A percentile compares a stretch with the other conserved stretches of the same genome.
Conservation (phyloP, 495 filamentous ascomycete genomes). For the Endocarpon pusillum region DNA sequence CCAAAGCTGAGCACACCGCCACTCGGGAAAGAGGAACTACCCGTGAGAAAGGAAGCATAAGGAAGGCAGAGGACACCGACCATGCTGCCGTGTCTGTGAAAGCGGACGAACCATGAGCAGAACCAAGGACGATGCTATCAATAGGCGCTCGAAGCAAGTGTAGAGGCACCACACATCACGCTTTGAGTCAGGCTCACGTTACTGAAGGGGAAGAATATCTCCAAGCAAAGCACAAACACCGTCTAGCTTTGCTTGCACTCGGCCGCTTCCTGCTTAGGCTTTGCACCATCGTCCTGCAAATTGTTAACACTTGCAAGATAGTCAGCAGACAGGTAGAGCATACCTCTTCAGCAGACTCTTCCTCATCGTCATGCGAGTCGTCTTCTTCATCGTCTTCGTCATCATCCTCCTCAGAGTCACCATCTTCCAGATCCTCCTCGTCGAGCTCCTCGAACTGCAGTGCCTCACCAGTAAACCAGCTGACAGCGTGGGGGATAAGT, state of each 20-base stretch:
- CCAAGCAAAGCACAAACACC: conserved; percentile 2
- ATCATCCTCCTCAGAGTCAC: conserved; percentile 77
- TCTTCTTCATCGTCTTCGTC: conserved; percentile 80
- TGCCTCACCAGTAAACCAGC: conserved; percentile 99
- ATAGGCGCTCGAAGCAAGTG: no score
- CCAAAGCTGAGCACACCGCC: no score
- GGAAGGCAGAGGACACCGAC: no score
- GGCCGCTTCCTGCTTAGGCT: conserved; percentile 96
- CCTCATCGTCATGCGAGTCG: conserved; percentile 72
- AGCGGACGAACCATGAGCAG: no score
- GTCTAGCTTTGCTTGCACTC: conserved; percentile 99
- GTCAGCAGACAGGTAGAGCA: conserved; percentile 2
- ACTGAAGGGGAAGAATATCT: no score
- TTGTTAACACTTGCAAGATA: conserved; percentile 19
- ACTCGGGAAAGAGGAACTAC: no score
- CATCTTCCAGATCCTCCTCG: conserved; percentile 69
- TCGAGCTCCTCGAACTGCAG: conserved; percentile 91
- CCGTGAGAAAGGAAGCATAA: no score
- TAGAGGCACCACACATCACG: no score
- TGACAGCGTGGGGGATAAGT: conserved; percentile 92
- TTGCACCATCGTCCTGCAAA: conserved; percentile 71
- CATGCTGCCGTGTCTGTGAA: no score
- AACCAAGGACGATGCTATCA: no score
- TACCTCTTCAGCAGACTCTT: conserved; percentile 91
- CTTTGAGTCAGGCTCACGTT: no score